Evolutionary conservation across 192 early-diverging fungal species (phyloP).

Genomic region (Backusella tarrabulga): DNA sequence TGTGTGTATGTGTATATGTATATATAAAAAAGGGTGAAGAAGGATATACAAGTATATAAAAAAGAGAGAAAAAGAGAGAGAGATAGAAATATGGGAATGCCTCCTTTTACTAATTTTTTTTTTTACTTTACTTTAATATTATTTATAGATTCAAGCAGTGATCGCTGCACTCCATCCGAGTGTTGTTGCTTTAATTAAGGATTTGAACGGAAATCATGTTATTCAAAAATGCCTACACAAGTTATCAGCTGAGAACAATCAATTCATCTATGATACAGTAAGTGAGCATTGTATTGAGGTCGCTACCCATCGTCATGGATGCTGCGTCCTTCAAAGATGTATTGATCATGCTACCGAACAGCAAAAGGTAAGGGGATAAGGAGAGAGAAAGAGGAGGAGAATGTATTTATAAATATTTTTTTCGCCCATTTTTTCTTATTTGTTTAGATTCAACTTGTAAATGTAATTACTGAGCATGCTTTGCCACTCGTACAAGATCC

Average conservation of each 20-base stretch:
- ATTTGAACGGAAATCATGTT: conserved; percentile 91
- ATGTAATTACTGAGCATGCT: conserved; percentile 71
- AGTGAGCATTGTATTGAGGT: conserved; percentile 76
- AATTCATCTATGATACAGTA: conserved; percentile 87
- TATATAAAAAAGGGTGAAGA: background rate
- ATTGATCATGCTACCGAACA: conserved; percentile 75
- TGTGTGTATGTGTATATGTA: no score
- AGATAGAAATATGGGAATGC: background rate
- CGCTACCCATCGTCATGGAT: conserved; percentile 89
- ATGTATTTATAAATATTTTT: background rate
- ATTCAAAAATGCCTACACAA: conserved; percentile 88
- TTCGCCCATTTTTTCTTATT: background rate
- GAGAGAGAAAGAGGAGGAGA: background rate
- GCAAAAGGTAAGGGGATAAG: conserved; percentile 56
- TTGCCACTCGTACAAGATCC: conserved; percentile 83
- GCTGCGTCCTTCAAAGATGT: conserved; percentile 89
- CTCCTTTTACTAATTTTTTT: background rate
- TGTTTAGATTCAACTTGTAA: conserved; percentile 59
- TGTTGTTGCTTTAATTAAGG: conserved; percentile 84
- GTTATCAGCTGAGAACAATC: conserved; percentile 72
- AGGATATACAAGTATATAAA: background rate
- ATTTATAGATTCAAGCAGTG: conserved; percentile 60
- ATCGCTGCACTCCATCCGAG: conserved; percentile 64
- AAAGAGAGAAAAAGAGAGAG: background rate
- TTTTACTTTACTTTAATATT: background rate